Evolutionary conservation across 2,329 filamentous ascomycete genomes (phyloP).

Genomic region (Furcasterigmium furcatum): DNA sequence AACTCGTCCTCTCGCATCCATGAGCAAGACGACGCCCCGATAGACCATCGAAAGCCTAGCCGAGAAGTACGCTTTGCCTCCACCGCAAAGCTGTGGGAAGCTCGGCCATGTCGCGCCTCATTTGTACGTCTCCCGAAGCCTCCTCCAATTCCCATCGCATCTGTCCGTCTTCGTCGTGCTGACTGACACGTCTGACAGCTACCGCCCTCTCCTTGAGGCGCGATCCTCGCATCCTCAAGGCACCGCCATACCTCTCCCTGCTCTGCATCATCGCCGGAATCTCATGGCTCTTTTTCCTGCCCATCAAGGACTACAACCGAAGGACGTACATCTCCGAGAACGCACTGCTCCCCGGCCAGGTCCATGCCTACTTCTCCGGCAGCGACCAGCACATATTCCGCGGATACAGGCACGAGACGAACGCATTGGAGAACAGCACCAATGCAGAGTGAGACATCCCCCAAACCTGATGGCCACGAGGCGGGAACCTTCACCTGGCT

Average conservation of each 20-base stretch:
- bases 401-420: slow-evolving; percentile 83
- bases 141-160: neutral
- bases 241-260: slow-evolving; percentile 84
- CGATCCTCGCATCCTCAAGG: slow-evolving; percentile 76
- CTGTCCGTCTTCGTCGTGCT: too few species aligned
- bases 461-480: too few species aligned
- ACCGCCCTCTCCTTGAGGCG: slow-evolving; percentile 68
- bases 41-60: too few species aligned
- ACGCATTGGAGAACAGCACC: slow-evolving; percentile 41
- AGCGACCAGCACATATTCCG: slow-evolving; percentile 94
- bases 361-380: slow-evolving; percentile 95
- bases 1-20: neutral
- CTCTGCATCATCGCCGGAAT: slow-evolving; percentile 83
- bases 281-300: slow-evolving; percentile 85
- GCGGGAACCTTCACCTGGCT: too few species aligned
- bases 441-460: neutral
- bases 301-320: slow-evolving; percentile 86
- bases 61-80: neutral
- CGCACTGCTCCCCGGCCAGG: slow-evolving; percentile 89
- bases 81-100: neutral
- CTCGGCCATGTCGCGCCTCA: slow-evolving; percentile 46
- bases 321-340: slow-evolving; percentile 97
- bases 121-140: slow-evolving; percentile 38
- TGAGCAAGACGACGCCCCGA: neutral
- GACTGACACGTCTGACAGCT: slow-evolving; percentile 30